Base-by-base conservation (phyloP, 2,329 filamentous ascomycete species). In the Pestalotiopsis sp. region DNA sequence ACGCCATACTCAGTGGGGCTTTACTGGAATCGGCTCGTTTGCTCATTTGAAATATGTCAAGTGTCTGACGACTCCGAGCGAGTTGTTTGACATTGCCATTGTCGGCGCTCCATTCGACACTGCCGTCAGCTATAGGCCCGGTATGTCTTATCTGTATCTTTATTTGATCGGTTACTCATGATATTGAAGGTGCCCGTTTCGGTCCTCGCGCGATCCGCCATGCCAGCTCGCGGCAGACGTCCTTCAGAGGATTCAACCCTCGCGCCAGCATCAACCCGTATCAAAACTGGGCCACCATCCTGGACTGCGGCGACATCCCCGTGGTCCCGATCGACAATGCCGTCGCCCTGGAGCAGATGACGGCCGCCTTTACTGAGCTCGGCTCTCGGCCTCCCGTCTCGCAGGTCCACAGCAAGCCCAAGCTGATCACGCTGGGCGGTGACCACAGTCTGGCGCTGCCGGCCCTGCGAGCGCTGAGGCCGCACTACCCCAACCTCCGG, bases 281-380 rank as follows among this genome's bases (percentile, higher is more conserved):
- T 82, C 83, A 84, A 56, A 91, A 87, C 67, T 95, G 92, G 92
- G 92, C 93, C 0, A 89, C 83, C 52, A 89, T 97, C 69, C 84
- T 95, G 64, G 95, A 98, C 83, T 98, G 95, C 79, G 95, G 95
- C 61, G 95, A 97, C 78, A 94, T 97, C 68, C 94, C 95, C 36
- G 86, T 97, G 72, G 93, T 92, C 0, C 94, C 94, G 0, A 91
- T 97, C 74, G 94, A 97, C 82, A 97, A 97, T 78, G 89, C 85
- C 1, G 84, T 97, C 17, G 95, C 95, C 0, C 83, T 95, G 66
- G 84, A 86, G 59, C 95, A 97, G 81, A 97, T 97, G 94, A 93
- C 88, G 39, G 89, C 91, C 76, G 94, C 93, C 0, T 94, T 93
- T 78, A 83, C 86, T 6, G 91, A 95, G 80, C 89, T 97, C 2